A percentile compares a stretch with the other conserved stretches of the same genome.
phyloP scores from a whole-genome alignment of 1,284 basidiomycete genomes.

The Pascua guehoae region DNA sequence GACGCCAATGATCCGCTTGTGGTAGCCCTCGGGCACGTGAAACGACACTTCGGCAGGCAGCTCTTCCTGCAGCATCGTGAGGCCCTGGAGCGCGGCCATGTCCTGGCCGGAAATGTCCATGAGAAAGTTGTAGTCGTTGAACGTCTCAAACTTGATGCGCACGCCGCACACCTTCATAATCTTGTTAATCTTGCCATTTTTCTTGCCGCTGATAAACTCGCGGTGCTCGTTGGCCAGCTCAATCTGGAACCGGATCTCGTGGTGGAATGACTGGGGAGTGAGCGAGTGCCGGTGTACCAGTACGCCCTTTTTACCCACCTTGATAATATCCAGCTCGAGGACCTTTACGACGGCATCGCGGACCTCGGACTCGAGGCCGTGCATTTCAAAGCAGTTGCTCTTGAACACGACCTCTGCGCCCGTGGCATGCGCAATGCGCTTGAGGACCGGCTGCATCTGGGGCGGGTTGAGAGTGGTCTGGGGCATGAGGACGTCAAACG shows the following conservation, averaged over 20 bases:
- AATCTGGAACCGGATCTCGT: slow-evolving; percentile 97
- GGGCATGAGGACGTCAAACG: slow-evolving; percentile 86
- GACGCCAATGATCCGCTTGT: slow-evolving; percentile 98
- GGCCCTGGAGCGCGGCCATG: slow-evolving; percentile 75
- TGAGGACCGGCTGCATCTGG: slow-evolving; percentile 78
- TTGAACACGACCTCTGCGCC: slow-evolving; percentile 97
- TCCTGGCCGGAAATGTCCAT: slow-evolving; percentile 88
- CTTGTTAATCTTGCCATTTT: slow-evolving; percentile 98
- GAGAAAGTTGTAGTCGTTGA: slow-evolving; percentile 96
- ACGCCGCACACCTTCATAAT: slow-evolving; percentile 95
- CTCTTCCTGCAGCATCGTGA: slow-evolving; percentile 90
- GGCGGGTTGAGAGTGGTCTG: slow-evolving; percentile 70
- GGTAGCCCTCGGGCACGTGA: slow-evolving; percentile 96
- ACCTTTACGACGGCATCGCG: slow-evolving; percentile 80
- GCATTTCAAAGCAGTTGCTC: slow-evolving; percentile 94
- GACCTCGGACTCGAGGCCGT: slow-evolving; percentile 92
- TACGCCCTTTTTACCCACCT: slow-evolving; percentile 64
- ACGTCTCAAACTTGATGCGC: slow-evolving; percentile 99
- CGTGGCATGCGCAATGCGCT: slow-evolving; percentile 78
- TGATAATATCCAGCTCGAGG: slow-evolving; percentile 84
- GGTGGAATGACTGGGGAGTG: slow-evolving; percentile 61
- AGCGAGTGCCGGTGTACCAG: too few relatives aligned
- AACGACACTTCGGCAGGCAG: slow-evolving; percentile 98
- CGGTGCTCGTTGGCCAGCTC: slow-evolving; percentile 97
- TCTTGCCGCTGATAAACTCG: slow-evolving; percentile 97